phyloP scores from a whole-genome alignment of 495 filamentous ascomycete species.

The Tuber microsphaerosporum region DNA sequence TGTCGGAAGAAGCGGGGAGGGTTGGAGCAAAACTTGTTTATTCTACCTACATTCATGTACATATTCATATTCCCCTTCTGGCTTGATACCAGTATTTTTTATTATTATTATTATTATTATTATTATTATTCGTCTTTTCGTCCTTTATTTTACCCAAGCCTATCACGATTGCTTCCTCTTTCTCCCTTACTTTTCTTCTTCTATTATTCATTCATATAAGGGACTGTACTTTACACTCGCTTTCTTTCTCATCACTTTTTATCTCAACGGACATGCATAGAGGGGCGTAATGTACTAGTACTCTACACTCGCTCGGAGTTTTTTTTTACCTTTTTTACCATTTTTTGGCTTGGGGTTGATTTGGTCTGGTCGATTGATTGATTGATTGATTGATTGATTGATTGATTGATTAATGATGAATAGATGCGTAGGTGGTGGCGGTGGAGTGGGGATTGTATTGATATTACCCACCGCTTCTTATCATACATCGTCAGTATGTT shows the following conservation, averaged over 20 bases:
- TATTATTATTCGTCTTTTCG: constrained; percentile 1
- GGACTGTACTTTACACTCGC: constrained; percentile 37
- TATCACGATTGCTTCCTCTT: constrained; percentile 18
- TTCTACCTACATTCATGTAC: constrained; percentile 27
- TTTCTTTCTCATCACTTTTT: constrained; percentile 12
- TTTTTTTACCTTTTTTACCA: not conserved
- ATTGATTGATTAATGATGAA: not conserved
- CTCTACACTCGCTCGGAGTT: constrained; percentile 4
- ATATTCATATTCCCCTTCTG: constrained; percentile 23
- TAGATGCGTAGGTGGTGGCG: not conserved
- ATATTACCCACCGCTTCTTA: not conserved
- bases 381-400: not conserved
- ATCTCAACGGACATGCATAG: not conserved
- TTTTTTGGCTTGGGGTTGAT: not conserved
- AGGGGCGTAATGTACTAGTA: not conserved
- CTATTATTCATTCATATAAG: constrained; percentile 12
- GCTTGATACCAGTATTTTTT: constrained; percentile 24
- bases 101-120: not conserved
- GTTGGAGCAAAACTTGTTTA: not conserved
- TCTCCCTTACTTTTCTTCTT: constrained; percentile 10
- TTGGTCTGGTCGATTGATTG: not conserved
- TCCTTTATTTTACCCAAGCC: constrained; percentile 6
- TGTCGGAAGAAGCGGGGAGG: not conserved
- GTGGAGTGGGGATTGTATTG: not conserved
- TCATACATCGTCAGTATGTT: not conserved